Base-by-base conservation (phyloP, 192 early-diverging fungal species). In the Phlyctochytrium arcticum region DNA sequence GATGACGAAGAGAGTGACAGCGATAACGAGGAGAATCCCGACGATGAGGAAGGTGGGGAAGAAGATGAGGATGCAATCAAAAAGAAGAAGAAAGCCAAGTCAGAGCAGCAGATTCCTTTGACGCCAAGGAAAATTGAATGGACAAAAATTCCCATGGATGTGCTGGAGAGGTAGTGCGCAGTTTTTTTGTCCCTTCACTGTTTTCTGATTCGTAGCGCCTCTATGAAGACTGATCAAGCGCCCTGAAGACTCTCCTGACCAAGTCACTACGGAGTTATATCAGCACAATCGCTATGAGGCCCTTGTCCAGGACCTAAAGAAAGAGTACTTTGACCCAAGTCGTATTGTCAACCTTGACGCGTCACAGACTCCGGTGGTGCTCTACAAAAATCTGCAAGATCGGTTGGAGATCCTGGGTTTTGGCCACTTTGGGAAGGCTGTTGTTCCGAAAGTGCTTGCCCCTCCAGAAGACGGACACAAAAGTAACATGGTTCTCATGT, bases 271-370 rank as follows among this genome's bases (percentile, higher is more conserved):
- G 23, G 33, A 36, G 17, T 37, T 57, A 17, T 29, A 49, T 21
- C n/a, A 29, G 24, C 69, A 65, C 48, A 24, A 34, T 6, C 4
- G 9, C 1, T 54, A 67, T 19, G 33, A 71, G 7, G 2, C n/a
- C 19, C 34, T 32, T 26, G 58, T 82, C 3, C 24, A 56, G 23
- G n/a, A 42, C 23, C 55, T 72, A 23, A 61, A 32, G 12, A 30
- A 17, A n/a, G 54, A 65, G 21, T 63, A 50, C 33, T 77, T 77
- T 62, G 62, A 70, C 34, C 19, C 64, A 47, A 23, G 57, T 46
- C 54, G 68, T 27, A 61, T 69, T 17, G 62, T 82, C 30, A 65
- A 60, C 3, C 29, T 83, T 19, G 78, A 83, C 60, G 81, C 74
- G 3, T 69, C 74, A 2, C 69, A 75, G 48, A 77, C 77, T 54